Conservation (phyloP, 495 filamentous ascomycete species). For the Penicillium longicatenatum region DNA sequence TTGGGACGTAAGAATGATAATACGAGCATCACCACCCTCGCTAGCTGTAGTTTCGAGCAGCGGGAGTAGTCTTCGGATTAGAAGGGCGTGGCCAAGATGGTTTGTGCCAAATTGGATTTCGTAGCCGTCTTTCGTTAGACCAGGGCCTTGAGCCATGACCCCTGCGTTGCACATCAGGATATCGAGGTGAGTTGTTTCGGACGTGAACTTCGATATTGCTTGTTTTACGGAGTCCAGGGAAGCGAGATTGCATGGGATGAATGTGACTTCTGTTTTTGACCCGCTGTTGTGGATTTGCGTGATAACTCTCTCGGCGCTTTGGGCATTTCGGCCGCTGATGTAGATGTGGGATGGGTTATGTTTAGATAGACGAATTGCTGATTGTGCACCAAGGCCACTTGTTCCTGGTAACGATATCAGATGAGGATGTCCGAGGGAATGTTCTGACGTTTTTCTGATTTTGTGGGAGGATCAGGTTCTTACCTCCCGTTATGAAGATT, state of each 20-base stretch:
- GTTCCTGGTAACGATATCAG: constrained; percentile 22
- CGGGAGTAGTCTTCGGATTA: constrained; percentile 62
- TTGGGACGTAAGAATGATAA: constrained; percentile 44
- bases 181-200: constrained; percentile 42
- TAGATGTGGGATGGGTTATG: constrained; percentile 59
- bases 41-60: constrained; percentile 43
- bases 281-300: constrained; percentile 36
- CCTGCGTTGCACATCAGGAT: constrained; percentile 70
- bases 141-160: constrained; percentile 57
- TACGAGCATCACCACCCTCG: constrained; percentile 33
- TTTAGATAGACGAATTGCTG: constrained; percentile 52
- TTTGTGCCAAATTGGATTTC: constrained; percentile 72
- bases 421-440: not conserved
- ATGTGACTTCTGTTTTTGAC: constrained; percentile 33
- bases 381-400: constrained; percentile 60
- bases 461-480: constrained; percentile 7
- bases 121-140: constrained; percentile 59
- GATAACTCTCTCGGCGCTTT: constrained; percentile 48
- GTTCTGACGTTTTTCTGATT: not conserved
- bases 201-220: constrained; percentile 36
- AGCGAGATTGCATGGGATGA: constrained; percentile 48
- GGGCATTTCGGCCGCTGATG: constrained; percentile 54
- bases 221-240: constrained; percentile 45
- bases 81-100: constrained; percentile 64
- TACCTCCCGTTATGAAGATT: constrained; percentile 62